Evolutionary conservation across 768 basidiomycete species (phyloP).

Genomic region (Agaricus blazei): DNA sequence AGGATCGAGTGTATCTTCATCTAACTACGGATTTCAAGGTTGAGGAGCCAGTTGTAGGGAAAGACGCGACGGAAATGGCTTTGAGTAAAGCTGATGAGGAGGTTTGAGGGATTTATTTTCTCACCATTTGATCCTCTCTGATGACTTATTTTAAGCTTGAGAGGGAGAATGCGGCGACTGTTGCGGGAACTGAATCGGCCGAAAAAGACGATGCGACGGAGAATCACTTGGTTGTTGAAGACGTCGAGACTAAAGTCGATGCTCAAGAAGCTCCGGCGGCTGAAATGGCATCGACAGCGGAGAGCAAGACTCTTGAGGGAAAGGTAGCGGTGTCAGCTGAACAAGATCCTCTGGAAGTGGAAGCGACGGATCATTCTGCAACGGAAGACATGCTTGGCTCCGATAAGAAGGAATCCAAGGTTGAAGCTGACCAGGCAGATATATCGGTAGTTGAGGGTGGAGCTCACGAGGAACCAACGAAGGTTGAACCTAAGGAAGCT

Average conservation of each 20-base stretch:
- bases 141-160: neutral
- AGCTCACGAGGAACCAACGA: neutral
- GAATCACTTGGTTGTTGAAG: neutral
- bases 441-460: neutral
- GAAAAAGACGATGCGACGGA: neutral
- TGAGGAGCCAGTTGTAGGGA: slow-evolving; percentile 1
- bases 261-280: too few species aligned
- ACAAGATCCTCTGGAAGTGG: too few species aligned
- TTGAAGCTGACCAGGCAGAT: neutral
- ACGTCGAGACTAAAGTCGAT: neutral
- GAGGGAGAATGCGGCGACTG: neutral
- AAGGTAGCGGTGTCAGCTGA: too few species aligned
- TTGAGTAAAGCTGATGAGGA: slow-evolving; percentile 1
- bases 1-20: neutral
- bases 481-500: neutral
- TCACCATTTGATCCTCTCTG: neutral
- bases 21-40: neutral
- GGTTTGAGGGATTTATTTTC: neutral
- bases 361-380: too few species aligned
- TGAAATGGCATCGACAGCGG: too few species aligned
- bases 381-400: too few species aligned
- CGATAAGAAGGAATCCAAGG: neutral
- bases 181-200: neutral
- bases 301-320: too few species aligned
- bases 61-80: neutral